Percentiles rank a stretch among this genome's conserved stretches.
phyloP scores from a whole-genome alignment of 2,329 filamentous ascomycete species.

The Myriosclerotinia duriaeana region DNA sequence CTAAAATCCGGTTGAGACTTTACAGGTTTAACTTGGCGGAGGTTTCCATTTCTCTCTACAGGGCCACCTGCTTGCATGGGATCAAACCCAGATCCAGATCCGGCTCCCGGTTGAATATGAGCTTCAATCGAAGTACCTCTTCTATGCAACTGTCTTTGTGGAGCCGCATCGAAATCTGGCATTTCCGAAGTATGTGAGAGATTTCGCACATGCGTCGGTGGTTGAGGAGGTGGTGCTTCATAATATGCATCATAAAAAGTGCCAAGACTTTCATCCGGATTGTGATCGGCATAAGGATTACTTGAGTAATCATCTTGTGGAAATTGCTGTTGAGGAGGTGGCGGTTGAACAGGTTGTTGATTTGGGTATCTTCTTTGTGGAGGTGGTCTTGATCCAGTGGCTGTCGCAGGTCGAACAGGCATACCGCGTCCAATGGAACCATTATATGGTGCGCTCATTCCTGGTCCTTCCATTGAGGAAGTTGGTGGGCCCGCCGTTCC shows the following conservation, averaged over 20 bases:
- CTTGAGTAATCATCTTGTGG: constrained; percentile 24
- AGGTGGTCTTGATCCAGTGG: constrained; percentile 52
- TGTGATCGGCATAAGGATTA: constrained; percentile 33
- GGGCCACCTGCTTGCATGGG: neutral
- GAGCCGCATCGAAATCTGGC: constrained; percentile 37
- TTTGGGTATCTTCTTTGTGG: constrained; percentile 54
- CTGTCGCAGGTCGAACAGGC: constrained; percentile 56
- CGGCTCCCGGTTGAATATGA: constrained; percentile 32
- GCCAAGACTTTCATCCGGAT: constrained; percentile 45
- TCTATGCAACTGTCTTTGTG: constrained; percentile 27
- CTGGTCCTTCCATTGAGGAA: constrained; percentile 34
- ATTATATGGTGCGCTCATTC: constrained; percentile 48
- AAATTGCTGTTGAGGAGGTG: constrained; percentile 30
- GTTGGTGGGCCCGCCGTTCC: constrained; percentile 38
- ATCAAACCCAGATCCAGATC: constrained; percentile 10
- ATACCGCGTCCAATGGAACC: constrained; percentile 48
- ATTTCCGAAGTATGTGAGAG: constrained; percentile 36
- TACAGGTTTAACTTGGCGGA: constrained; percentile 53
- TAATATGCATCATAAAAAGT: constrained; percentile 59
- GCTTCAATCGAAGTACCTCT: constrained; percentile 38
- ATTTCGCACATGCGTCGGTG: constrained; percentile 26
- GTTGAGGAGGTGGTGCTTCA: constrained; percentile 40
- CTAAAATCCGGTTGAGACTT: constrained; percentile 68
- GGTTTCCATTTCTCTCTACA: constrained; percentile 42
- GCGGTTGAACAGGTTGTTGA: constrained; percentile 39